These are phyloP conservation scores for Triticum timopheevii DNA, from an alignment of 176 grass and related monocot genomes.

Conservation along the genomic window DNA sequence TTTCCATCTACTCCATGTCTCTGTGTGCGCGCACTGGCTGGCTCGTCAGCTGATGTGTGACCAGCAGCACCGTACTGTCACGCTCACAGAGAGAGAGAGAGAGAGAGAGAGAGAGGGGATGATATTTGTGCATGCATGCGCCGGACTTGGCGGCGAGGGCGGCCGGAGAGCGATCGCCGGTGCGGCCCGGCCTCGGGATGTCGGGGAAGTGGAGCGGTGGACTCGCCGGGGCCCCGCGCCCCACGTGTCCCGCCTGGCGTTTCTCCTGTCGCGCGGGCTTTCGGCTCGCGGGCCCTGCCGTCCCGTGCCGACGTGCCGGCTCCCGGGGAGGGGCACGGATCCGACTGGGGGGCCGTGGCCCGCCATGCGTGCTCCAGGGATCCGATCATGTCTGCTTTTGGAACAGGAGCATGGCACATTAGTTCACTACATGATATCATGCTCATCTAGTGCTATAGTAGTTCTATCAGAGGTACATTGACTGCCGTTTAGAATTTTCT, in stretches of 20 bases:
- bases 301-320: conserved; percentile 6
- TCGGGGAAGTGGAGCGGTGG: conserved; percentile 24
- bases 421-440: background rate
- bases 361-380: background rate
- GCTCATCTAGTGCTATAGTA: background rate
- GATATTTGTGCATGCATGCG: background rate
- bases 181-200: conserved; percentile 44
- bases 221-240: background rate
- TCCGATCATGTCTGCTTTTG: background rate
- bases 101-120: background rate
- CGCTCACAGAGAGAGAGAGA: background rate
- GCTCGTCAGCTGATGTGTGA: conserved; percentile 28
- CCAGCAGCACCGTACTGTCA: conserved; percentile 1
- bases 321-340: background rate
- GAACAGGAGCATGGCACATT: conserved; percentile 24
- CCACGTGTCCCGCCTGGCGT: conserved; percentile 37
- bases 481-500: background rate
- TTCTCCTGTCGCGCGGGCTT: conserved; percentile 2
- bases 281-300: conserved; percentile 12
- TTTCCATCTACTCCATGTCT: background rate
- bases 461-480: background rate
- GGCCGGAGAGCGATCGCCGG: conserved; percentile 44
- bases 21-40: conserved; percentile 8
- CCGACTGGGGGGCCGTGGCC: conserved; percentile 12
- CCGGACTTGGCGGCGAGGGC: background rate